Evolutionary conservation across 768 basidiomycete species (phyloP), one percentile per base, ranked within the genome.

Genomic region (Trametes sanguinea): DNA sequence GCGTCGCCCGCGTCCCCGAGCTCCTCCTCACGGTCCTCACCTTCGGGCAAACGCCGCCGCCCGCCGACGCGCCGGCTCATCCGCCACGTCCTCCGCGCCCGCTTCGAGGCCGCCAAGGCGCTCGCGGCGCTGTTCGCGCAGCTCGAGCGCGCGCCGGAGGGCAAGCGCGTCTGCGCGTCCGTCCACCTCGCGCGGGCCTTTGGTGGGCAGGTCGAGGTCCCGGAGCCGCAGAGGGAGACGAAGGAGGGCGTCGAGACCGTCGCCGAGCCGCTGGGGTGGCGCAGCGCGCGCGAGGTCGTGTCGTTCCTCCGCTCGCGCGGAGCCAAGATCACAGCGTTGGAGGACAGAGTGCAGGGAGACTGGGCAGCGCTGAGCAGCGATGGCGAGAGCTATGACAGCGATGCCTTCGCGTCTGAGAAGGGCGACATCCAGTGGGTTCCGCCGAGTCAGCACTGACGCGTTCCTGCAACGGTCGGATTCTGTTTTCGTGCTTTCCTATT

Each of bases 21-120:
- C 68, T 47, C 65, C 43, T 3, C 62, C 45, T 54, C 70, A 27
- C 17, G 66, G 45, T 63, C 67, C 16, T 42, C 54, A 51, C 14
- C 48, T 54, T 55, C 55, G 13, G 46, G 39, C 43, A 70, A 72
- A 61, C 64, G 69, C 51, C 76, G 74, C 33, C 75, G 83, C 27
- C 87, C 94, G 1, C 88, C 93, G 9, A 88, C 92, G 8, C 86
- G 92, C 47, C 84, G 87, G 47, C 85, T 97, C 61, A 87, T 98
- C 67, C 90, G 92, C 17, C 93, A 97, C 75, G 90, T 97, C 59
- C 79, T 98, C 54, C 83, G 91, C 16, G 88, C 90, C 29, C 88
- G 95, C n/a, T 83, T 87, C 4, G 87, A 94, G 72, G 94, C 94
- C 14, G 83, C 88, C 39, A 85, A 86, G 62, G 85, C 87, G 6